Percentiles rank a stretch among this genome's conserved stretches.
Conservation (phyloP, 148 eudicot species). For the Polygonum aviculare region DNA sequence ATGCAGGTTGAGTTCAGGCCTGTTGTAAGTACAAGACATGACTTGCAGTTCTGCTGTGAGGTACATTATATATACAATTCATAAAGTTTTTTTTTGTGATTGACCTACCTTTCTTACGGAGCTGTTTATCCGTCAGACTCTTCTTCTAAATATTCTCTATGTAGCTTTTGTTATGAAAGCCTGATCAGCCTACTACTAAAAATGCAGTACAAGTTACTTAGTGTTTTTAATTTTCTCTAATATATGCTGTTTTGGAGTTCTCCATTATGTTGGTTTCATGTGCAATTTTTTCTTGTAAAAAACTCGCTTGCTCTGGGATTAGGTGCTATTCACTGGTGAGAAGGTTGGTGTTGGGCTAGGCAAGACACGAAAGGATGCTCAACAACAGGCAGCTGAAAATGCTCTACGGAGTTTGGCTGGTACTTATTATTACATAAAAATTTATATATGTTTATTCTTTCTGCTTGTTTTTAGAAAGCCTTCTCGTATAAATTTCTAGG, state of each 20-base stretch:
- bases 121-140: background rate
- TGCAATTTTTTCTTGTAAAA: background rate
- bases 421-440: conserved; percentile 9
- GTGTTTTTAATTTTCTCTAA: background rate
- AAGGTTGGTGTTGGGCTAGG: conserved; percentile 91
- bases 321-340: conserved; percentile 91
- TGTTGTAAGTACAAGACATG: conserved; percentile 59
- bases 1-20: conserved; percentile 88
- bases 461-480: background rate
- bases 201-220: background rate
- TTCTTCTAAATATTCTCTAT: background rate
- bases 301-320: conserved; percentile 17
- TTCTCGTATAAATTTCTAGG: background rate
- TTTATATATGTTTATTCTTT: background rate
- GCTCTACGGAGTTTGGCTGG: conserved; percentile 89
- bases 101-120: background rate
- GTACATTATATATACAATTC: conserved; percentile 11
- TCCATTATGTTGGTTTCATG: background rate
- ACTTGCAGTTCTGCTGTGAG: conserved; percentile 86
- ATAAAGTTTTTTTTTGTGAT: too few species aligned
- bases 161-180: background rate
- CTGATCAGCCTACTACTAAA: background rate
- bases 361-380: conserved; percentile 94
- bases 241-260: background rate
- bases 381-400: conserved; percentile 91